Base-by-base conservation (phyloP, 371 early-diverging fungal genomes). In the Rhizomucor pusillus region DNA sequence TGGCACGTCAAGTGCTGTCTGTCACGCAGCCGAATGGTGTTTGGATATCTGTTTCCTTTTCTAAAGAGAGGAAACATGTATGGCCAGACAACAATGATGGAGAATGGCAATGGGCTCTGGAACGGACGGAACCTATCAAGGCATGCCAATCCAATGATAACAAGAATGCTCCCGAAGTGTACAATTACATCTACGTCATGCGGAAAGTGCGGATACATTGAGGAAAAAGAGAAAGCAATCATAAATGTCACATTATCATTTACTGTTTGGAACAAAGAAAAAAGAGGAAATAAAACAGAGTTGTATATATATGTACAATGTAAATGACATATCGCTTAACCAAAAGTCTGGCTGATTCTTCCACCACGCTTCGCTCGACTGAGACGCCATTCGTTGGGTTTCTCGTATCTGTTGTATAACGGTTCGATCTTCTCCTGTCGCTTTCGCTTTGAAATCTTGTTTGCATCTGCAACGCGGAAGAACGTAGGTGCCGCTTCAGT, bases 401-500 rank as follows among this genome's bases (percentile, higher is more conserved):
- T 84, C 53, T 92, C 94, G 73, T 90, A 97, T 62, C 92, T 85
- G 77, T 95, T 96, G 77, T 77, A 94, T 50, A 98, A 68, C 16
- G 99, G 99, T 66, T 85, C 93, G 57, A 94, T 76, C 54, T 84
- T 90, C 75, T 98, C 98, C 58, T 90, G 85, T 57, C 90, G 81
- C 80, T 98, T 97, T 55, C 95, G 90, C 51, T 93, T 91, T 24
- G 89, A 88, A 22, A 98, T 90, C 71, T 89, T 90, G 74, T 91
- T 90, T 1, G 91, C 88, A 68, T 97, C 97, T 9, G 94, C 93
- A 24, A 87, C 81, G 65, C 89, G 87, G 84, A 95, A 98, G 80
- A 95, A 98, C 7, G 90, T 94, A 24, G 99, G 99, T 3, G 97
- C 97, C 5, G 91, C 92, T 69, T 99, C 98, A 11, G 93, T 88